Evolutionary conservation across 1,284 basidiomycete species (phyloP).

Genomic region (Austroboletus niveus): DNA sequence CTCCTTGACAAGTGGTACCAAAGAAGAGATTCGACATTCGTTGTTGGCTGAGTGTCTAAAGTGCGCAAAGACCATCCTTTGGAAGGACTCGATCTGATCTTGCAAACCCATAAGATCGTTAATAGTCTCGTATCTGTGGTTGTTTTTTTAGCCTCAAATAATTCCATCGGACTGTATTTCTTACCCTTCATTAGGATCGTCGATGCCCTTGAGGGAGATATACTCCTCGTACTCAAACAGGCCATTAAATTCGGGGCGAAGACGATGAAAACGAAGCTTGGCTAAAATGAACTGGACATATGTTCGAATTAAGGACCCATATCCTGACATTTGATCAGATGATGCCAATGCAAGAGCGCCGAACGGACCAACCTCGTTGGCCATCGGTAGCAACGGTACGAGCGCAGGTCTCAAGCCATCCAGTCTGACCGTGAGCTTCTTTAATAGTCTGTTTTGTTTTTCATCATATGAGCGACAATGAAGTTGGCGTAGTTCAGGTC

Average conservation of each 20-base stretch:
- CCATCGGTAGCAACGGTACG: constrained; percentile 83
- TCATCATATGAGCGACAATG: constrained; percentile 13
- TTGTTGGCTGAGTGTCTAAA: constrained; percentile 90
- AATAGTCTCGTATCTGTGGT: constrained; percentile 87
- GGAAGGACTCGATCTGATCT: constrained; percentile 97
- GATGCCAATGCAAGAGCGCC: not conserved
- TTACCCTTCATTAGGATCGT: constrained; percentile 97
- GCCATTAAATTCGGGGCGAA: constrained; percentile 94
- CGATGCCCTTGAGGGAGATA: constrained; percentile 91
- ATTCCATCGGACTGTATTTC: constrained; percentile 23
- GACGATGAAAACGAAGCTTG: constrained; percentile 92
- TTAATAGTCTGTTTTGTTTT: constrained; percentile 65
- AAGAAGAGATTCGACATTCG: constrained; percentile 90
- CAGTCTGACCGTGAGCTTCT: constrained; percentile 93
- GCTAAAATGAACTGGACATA: constrained; percentile 93
- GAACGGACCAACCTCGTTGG: constrained; percentile 56
- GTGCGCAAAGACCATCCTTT: constrained; percentile 92
- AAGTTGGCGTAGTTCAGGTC: not conserved
- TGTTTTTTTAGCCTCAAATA: constrained; percentile 12
- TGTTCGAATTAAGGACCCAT: constrained; percentile 87
- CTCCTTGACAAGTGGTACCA: constrained; percentile 95
- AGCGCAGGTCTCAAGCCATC: constrained; percentile 95
- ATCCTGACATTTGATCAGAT: constrained; percentile 52
- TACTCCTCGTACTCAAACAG: constrained; percentile 98
- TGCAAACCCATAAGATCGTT: constrained; percentile 93